Base-by-base conservation (phyloP, 2,329 filamentous ascomycete genomes). In the Fusarium sp. region DNA sequence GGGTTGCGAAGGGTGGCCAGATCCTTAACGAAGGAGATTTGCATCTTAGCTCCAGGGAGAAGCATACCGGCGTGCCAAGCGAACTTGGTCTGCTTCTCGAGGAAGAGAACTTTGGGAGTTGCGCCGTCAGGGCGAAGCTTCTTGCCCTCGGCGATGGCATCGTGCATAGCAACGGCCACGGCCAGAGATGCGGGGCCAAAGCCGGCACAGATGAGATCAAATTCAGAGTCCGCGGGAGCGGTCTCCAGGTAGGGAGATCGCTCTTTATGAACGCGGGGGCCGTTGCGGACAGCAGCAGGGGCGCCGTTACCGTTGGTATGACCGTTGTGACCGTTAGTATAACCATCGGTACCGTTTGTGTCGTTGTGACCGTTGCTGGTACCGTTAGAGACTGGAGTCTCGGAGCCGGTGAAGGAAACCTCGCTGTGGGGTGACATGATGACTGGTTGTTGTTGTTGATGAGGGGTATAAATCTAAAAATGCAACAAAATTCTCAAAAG, bases 11-110 rank as follows among this genome's bases (percentile, higher is more conserved):
- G 85, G 6, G 93, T 96, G 6, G 95, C 95, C 79, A 98, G 88
- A 77, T 98, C 95, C 83, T 98, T 98, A 82, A 98, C 87, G 83
- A 97, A 98, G 12, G 93, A 97, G 73, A 98, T 98, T 78, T 98
- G 95, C 95, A 98, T 98, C 82, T 92, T 94, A 53, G 94, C 93
- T 8, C 94, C 94, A 0, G 94, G 93, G 5, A 98, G 87, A 62
- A 98, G 89, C 95, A 98, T 98, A 63, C 95, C 95, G 1, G 93
- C 90, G 80, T 98, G 95, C 95, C 95, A 98, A 61, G 92, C 89
- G 77, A 98, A 98, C 47, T 86, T 83, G 31, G 84, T 76, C 80
- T 98, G 95, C 79, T 92, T 92, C 83, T 98, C 95, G 24, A 98
- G 81, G 80, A 98, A 98, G 43, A 93, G 86, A 6, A 97, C 90